Percentiles rank a stretch among this genome's conserved stretches.
Evolutionary conservation across 148 eudicot species (phyloP).

Genomic region (Chenopodium quinoa): DNA sequence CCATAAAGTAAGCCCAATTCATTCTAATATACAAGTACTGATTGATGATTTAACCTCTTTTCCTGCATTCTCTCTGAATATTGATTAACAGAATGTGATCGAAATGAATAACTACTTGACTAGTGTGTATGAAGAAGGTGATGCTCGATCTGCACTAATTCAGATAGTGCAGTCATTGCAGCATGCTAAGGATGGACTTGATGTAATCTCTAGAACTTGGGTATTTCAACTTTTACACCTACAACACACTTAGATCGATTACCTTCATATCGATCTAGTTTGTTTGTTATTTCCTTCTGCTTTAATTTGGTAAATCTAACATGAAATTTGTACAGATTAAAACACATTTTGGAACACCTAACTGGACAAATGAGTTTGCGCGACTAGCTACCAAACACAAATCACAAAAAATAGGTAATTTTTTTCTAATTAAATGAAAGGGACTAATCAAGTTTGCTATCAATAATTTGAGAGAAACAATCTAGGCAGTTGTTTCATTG

Average conservation of each 20-base stretch:
- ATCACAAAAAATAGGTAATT: constrained; percentile 60
- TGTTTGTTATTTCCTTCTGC: neutral
- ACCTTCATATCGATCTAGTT: neutral
- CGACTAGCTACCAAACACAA: constrained; percentile 45
- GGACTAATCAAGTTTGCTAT: too few species aligned
- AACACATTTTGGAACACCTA: constrained; percentile 94
- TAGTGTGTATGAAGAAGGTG: constrained; percentile 96
- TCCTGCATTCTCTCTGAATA: neutral
- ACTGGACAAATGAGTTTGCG: constrained; percentile 83
- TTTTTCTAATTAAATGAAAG: neutral
- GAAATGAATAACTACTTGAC: constrained; percentile 98
- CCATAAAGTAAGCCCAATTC: neutral
- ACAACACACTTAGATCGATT: neutral
- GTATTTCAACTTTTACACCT: constrained; percentile 31
- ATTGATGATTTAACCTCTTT: neutral
- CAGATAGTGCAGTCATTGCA: constrained; percentile 89
- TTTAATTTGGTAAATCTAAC: neutral
- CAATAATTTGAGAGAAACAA: neutral
- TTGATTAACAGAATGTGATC: constrained; percentile 58
- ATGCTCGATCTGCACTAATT: constrained; percentile 95
- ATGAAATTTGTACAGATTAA: constrained; percentile 49
- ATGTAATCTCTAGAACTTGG: constrained; percentile 87
- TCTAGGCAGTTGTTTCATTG: neutral
- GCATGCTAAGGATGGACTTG: constrained; percentile 92
- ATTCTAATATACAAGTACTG: neutral